Evolutionary conservation across 2,329 filamentous ascomycete genomes (phyloP), one percentile per base, ranked within the genome.

Genomic region (Exserohilum turcica): DNA sequence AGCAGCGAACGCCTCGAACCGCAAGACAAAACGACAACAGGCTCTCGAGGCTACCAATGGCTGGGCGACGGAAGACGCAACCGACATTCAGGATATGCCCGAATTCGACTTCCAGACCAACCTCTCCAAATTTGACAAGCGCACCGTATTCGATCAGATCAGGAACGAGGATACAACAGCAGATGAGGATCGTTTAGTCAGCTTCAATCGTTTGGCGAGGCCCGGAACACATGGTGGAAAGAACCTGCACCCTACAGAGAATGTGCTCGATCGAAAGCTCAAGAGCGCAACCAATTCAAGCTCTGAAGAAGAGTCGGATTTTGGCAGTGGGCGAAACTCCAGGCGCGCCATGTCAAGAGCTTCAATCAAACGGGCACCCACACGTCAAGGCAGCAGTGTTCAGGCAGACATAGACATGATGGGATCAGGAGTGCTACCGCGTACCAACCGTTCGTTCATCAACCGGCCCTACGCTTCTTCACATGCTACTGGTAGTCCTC

Each of bases 1-100:
- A 56, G 74, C 75, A 32, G 71, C 69, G 12, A 67, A 67, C 48
- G 66, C 68, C 9, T 75, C 72, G 36, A 75, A 72, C 46, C 75
- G 71, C 52, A 77, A 77, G 64, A 72, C 68, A 27, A 78, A 78
- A 49, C 78, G 79, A 24, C 79, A 80, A 59, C 78, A 77, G 52
- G 78, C 76, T 66, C 74, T 74, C 69, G 82, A 84, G 51, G 79
- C 82, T 48, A 76, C 91, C 37, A 95, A 91, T 71, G 93, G 91
- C 3, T 97, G 93, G 92, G 92, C 91, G 3, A 97, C 93, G 0
- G 94, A 97, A 70, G 93, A 97, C 68, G 92, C 93, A 18, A 97
- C 91, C 0, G 94, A 97, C 70, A 90, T 94, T 18, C 90, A 93
- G 75, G 93, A 95, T 70, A 84, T 94, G 80, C 91, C 90, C 9